These are phyloP conservation scores for Phaseolus lunatus DNA, from an alignment of 306 rosid species.

Conservation along the genomic window DNA sequence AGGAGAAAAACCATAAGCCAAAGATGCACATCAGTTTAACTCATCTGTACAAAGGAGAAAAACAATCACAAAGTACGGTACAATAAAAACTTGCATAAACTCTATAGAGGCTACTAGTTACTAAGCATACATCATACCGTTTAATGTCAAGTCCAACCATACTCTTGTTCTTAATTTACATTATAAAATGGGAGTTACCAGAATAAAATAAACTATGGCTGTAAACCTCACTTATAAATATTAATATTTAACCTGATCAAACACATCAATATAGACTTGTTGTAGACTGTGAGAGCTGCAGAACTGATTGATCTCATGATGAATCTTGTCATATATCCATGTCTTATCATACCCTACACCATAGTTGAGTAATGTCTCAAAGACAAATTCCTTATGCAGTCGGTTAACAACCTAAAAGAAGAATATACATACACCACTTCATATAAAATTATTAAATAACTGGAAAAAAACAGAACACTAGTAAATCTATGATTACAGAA, in stretches of 20 bases:
- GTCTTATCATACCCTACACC: conserved; percentile 88
- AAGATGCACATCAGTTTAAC: conserved; percentile 1
- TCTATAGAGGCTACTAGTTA: conserved; percentile 28
- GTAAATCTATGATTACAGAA: background rate
- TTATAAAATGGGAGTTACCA: background rate
- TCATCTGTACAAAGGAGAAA: conserved; percentile 5
- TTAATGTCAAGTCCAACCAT: background rate
- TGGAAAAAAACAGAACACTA: conserved; percentile 1
- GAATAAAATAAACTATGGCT: conserved; percentile 22
- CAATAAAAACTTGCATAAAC: conserved; percentile 31
- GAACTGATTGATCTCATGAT: conserved; percentile 92
- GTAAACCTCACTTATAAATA: background rate
- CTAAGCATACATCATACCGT: conserved; percentile 16
- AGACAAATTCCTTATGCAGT: conserved; percentile 76
- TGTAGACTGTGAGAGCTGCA: conserved; percentile 90
- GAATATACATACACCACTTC: conserved; percentile 21
- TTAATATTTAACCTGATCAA: conserved; percentile 73
- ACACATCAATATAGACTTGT: conserved; percentile 93
- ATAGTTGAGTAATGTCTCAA: conserved; percentile 80
- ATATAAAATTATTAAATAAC: conserved; percentile 14
- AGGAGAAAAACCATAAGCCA: conserved; percentile 20
- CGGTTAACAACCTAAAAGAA: conserved; percentile 82
- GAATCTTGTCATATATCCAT: conserved; percentile 97
- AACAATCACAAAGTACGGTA: conserved; percentile 20
- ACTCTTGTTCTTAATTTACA: conserved; percentile 14